Base-by-base conservation (phyloP, 345 rosid species). In the Physaria fendleri region DNA sequence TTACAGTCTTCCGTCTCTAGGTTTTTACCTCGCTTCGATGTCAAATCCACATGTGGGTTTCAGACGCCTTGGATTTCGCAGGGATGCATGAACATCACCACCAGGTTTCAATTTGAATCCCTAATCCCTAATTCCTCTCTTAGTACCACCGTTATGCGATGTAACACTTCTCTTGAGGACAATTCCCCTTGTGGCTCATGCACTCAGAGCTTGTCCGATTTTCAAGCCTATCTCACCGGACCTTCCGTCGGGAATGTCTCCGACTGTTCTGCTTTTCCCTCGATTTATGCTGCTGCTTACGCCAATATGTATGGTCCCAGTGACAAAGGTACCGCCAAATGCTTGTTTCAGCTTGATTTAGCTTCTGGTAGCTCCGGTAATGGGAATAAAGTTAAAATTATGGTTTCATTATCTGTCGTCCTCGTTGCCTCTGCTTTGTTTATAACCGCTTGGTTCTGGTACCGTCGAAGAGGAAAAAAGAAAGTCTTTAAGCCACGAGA, bases 171-270 rank as follows among this genome's bases (percentile, higher is more conserved):
- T 11, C 77, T 85, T 1, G 82, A 65, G 62, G 74, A 76, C 59
- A 78, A 75, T 9, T 76, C 94, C n/a, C 91, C 95, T 12, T 87
- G 98, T 40, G 96, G 82, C 16, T 71, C 85, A 9, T 91, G 98
- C 38, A 80, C 80, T 7, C 56, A 68, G 49, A 79, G 78, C 76
- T 24, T 83, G 44, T 72, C 91, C 18, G 68, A 37, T 2, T 55
- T 83, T 59, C 83, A 69, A 44, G 76, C 88, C 8, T 64, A 37
- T 54, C 73, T 87, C 54, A 49, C 73, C 8, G 88, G 83, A 1
- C 7, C 56, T 27, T 79, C 89, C 0, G 11, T 62, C 10, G 94
- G 89, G 12, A 87, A 87, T 48, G 76, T 91, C 61, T 74, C 95
- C 14, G 81, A 78, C 43, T 91, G 98, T 42, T 10, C 77, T 24